phyloP scores from a whole-genome alignment of 192 early-diverging fungal species.

The Piromyces finnis region DNA sequence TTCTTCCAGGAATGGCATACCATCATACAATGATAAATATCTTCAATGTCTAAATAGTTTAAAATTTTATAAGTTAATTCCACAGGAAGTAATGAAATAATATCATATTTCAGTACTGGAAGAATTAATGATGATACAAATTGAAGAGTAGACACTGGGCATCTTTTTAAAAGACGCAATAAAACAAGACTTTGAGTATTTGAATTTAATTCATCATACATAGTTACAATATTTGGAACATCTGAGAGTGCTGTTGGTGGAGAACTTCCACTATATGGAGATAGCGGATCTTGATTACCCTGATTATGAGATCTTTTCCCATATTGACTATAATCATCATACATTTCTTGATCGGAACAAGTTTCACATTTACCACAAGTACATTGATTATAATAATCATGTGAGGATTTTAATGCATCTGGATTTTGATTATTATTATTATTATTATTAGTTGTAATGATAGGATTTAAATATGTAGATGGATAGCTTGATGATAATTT shows the following conservation, averaged over 20 bases:
- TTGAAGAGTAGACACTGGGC: constrained; percentile 63
- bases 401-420: not conserved
- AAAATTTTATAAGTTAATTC: constrained; percentile 21
- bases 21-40: not conserved
- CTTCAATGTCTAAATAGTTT: not conserved
- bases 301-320: not conserved
- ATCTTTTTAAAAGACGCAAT: constrained; percentile 71
- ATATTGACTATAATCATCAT: not conserved
- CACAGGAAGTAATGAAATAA: constrained; percentile 50
- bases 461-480: not conserved
- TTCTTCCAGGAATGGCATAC: not conserved
- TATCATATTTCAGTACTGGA: constrained; percentile 81
- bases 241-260: constrained; percentile 9
- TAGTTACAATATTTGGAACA: constrained; percentile 34
- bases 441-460: not conserved
- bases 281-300: not conserved
- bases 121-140: constrained; percentile 76
- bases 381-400: not conserved
- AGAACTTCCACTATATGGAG: not conserved
- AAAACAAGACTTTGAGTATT: constrained; percentile 68
- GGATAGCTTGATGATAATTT: not conserved
- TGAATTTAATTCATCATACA: constrained; percentile 61
- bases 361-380: not conserved
- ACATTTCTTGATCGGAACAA: constrained; percentile 11
- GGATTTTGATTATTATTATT: not conserved